phyloP scores from a whole-genome alignment of 305 asterid species.

The Petunia hybrid region DNA sequence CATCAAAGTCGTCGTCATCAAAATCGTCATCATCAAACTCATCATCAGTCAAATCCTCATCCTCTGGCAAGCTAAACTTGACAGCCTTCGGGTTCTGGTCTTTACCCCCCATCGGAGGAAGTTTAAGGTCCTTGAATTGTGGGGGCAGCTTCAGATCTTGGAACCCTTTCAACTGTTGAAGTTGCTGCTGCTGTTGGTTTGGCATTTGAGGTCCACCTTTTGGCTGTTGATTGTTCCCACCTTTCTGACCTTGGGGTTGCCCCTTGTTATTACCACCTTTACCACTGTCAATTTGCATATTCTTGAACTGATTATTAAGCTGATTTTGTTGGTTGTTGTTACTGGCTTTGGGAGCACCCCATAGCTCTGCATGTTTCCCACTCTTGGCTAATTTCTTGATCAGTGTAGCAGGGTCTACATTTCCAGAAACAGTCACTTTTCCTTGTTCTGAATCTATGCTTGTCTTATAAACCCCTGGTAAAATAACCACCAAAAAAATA shows the following conservation, averaged over 20 bases:
- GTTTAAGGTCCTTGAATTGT: slow-evolving; percentile 60
- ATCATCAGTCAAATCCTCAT: slow-evolving; percentile 59
- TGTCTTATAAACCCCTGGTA: slow-evolving; percentile 76
- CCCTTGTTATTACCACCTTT: slow-evolving; percentile 63
- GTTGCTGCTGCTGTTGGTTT: slow-evolving; percentile 56
- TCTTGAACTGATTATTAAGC: slow-evolving; percentile 64
- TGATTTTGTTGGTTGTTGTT: slow-evolving; percentile 50
- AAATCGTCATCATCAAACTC: slow-evolving; percentile 53
- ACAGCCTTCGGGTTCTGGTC: slow-evolving; percentile 59
- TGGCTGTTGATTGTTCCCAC: slow-evolving; percentile 51
- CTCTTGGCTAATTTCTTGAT: slow-evolving; percentile 76
- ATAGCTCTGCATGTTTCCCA: slow-evolving; percentile 84
- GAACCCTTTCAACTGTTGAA: slow-evolving; percentile 70
- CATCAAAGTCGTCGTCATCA: slow-evolving; percentile 22
- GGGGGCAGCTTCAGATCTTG: slow-evolving; percentile 77
- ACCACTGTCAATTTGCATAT: slow-evolving; percentile 67
- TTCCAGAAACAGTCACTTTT: slow-evolving; percentile 83
- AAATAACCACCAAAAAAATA: neutral
- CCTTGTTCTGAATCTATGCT: slow-evolving; percentile 80
- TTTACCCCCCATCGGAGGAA: slow-evolving; percentile 42
- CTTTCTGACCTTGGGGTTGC: slow-evolving; percentile 49
- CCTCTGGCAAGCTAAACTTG: slow-evolving; percentile 55
- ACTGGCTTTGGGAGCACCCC: slow-evolving; percentile 71
- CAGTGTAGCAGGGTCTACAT: slow-evolving; percentile 70
- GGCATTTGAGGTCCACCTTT: slow-evolving; percentile 50